Evolutionary conservation across 2,329 filamentous ascomycete species (phyloP), one percentile per base, ranked within the genome.

Genomic region (Monilinia aucupariae): DNA sequence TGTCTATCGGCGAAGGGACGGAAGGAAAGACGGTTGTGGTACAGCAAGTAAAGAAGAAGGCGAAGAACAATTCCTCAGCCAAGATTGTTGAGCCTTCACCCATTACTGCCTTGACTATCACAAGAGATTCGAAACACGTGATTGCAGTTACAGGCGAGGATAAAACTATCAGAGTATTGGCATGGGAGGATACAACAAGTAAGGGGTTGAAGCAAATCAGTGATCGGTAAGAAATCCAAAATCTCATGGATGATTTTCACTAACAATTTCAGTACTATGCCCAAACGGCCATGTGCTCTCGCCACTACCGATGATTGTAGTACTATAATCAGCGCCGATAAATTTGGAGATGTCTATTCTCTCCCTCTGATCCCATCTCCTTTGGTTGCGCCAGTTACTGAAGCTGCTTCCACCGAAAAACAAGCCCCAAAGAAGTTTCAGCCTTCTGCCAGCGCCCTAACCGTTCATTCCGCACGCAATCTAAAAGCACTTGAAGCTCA

Each of bases 341-440:
- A 99, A 76, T 97, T 97, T 72, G 94, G 94, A 68, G 94, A 99
- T 74, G 93, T 97, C 65, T 97, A 96, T 76, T 84, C 90, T 13
- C 77, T 99, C 9, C 93, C 94, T 17, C 79, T 97, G 3, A 74
- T 91, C 51, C 71, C 41, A 15, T 48, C 51, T 20, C 71, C 15
- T 61, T 59, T 20, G 30, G 34, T 64, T 27, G 20, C 59, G 53
- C 32, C 56, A 63, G 12, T 64, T 68, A 61, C 54, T 64, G 54
- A 66, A 64, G 17, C 64, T 66, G 39, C 58, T 48, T n/a, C 54
- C 64, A 50, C 39, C 61, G 65, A 66, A 56, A 51, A 62, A 25
- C 43, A 68, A 63, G 64, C 68, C 64, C 64, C 73, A 17, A 67
- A 74, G 53, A 71, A 72, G 30, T 79, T 75, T 68, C 75, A 78